Conservation (phyloP, 345 rosid species). For the Aquilaria yunnanensis region DNA sequence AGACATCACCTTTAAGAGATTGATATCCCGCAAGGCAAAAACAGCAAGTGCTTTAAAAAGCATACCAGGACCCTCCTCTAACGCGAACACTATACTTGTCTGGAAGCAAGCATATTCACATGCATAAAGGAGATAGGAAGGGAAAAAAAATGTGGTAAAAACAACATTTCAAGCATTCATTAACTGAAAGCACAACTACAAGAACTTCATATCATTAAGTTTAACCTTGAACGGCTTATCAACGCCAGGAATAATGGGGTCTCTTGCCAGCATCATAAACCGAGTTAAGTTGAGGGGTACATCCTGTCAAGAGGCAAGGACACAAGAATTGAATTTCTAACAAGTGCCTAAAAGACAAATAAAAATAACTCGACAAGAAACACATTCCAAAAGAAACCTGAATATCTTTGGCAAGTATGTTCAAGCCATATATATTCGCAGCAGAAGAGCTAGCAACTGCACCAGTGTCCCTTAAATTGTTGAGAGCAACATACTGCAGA, state of each 20-base stretch:
- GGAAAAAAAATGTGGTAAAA: not conserved
- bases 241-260: slow-evolving; percentile 90
- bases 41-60: slow-evolving; percentile 99
- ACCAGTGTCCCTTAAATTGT: slow-evolving; percentile 57
- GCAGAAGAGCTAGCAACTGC: slow-evolving; percentile 95
- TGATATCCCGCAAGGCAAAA: slow-evolving; percentile 83
- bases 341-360: slow-evolving; percentile 1
- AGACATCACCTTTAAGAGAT: slow-evolving; percentile 67
- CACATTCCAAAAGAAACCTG: slow-evolving; percentile 45
- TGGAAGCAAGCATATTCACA: slow-evolving; percentile 7
- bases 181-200: not conserved
- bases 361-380: slow-evolving; percentile 1
- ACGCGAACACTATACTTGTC: slow-evolving; percentile 95
- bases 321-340: not conserved
- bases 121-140: no score
- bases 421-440: slow-evolving; percentile 72
- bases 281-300: slow-evolving; percentile 85
- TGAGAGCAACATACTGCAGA: slow-evolving; percentile 60
- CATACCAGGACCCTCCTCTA: slow-evolving; percentile 95
- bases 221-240: slow-evolving; percentile 85
- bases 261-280: slow-evolving; percentile 96
- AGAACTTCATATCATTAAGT: not conserved
- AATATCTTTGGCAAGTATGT: slow-evolving; percentile 85
- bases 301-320: slow-evolving; percentile 41
- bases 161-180: not conserved